A percentile compares a stretch with the other conserved stretches of the same genome.
Conservation (phyloP, 2,329 filamentous ascomycete species). For the Chrysoporthe deuterocubensis region DNA sequence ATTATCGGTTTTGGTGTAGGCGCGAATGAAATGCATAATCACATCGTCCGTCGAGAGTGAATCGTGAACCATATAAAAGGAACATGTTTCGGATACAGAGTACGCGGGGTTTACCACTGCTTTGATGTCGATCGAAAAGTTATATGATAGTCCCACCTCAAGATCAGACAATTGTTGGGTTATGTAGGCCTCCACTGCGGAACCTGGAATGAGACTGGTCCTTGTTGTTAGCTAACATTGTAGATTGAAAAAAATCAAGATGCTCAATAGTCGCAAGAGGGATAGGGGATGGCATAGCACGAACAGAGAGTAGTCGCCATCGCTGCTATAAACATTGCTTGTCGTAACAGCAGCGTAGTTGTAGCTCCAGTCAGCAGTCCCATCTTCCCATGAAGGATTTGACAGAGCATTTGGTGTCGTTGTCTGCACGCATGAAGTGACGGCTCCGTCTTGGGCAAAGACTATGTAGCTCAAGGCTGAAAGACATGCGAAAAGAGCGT, state of each 20-base stretch:
- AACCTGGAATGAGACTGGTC: not conserved
- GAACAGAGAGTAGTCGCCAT: slow-evolving; percentile 1
- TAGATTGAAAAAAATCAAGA: not conserved
- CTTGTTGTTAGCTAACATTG: not conserved
- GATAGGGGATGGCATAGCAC: not conserved
- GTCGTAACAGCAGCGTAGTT: not conserved
- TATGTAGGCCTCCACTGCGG: too few species aligned
- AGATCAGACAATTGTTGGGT: not conserved
- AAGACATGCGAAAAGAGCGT: not conserved
- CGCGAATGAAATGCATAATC: not conserved
- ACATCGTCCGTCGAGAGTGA: not conserved
- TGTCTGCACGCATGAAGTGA: not conserved
- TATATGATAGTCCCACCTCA: not conserved
- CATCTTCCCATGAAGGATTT: slow-evolving; percentile 13
- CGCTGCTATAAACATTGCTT: not conserved
- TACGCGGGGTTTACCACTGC: slow-evolving; percentile 2
- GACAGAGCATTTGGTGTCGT: not conserved
- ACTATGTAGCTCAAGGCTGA: not conserved
- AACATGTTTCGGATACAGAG: not conserved
- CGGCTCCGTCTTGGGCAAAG: not conserved
- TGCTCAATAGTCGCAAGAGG: not conserved
- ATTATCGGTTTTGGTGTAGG: not conserved
- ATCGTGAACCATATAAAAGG: not conserved
- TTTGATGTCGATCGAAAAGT: not conserved
- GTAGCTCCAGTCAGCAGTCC: not conserved